phyloP scores from a whole-genome alignment of 305 asterid species.

The Coffea humblotiana region DNA sequence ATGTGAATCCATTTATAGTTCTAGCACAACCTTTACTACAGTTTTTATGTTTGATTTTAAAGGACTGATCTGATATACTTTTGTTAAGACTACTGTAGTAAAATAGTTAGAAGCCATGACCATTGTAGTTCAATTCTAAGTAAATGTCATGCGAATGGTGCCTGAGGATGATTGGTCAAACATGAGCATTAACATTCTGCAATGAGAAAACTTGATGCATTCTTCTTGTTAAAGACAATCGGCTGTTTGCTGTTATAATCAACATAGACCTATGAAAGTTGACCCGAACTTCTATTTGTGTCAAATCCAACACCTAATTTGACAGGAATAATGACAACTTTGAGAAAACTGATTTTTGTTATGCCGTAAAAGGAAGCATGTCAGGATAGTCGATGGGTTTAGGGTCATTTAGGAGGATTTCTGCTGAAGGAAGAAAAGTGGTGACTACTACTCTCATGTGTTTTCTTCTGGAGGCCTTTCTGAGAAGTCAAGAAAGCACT shows the following conservation, averaged over 20 bases:
- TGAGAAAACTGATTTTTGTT: conserved; percentile 40
- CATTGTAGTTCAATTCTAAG: no score
- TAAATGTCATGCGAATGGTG: no score
- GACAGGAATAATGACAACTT: conserved; percentile 42
- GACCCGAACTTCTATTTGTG: not conserved
- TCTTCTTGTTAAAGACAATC: conserved; percentile 34
- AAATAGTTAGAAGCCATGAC: no score
- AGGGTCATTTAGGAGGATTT: conserved; percentile 68
- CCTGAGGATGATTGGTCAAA: conserved; percentile 47
- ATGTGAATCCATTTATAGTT: not conserved
- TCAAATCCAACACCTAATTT: conserved; percentile 2
- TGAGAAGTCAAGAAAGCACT: conserved; percentile 54
- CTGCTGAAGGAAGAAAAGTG: conserved; percentile 79
- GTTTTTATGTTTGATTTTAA: no score
- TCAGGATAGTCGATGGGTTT: conserved; percentile 49
- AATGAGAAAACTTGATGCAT: conserved; percentile 43
- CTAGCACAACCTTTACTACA: no score
- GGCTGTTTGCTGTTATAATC: not conserved
- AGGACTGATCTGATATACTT: no score
- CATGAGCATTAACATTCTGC: conserved; percentile 73
- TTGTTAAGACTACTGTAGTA: no score
- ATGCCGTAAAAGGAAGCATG: conserved; percentile 51
- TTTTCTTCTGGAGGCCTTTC: conserved; percentile 59
- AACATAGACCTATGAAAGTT: not conserved
- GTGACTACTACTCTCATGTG: conserved; percentile 91